Conservation (phyloP, 75 land plant genomes). For the Picea sitchensis region DNA sequence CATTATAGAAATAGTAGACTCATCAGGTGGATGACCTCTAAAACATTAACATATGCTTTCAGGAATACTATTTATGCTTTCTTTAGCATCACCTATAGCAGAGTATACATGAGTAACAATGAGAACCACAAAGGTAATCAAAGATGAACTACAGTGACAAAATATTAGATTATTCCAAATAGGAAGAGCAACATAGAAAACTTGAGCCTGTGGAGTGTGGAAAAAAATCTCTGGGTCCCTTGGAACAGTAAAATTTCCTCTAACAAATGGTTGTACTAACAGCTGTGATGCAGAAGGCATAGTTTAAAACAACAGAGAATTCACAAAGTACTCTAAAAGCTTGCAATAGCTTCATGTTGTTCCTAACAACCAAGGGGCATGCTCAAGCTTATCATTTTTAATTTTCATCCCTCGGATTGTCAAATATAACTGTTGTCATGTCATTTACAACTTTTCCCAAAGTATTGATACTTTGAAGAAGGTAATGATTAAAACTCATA, state of each 20-base stretch:
- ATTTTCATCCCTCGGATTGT: too few relatives aligned
- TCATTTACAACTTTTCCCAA: too few relatives aligned
- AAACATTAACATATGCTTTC: constrained; percentile 34
- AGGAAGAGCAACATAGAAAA: constrained; percentile 78
- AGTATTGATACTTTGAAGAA: too few relatives aligned
- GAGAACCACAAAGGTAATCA: constrained; percentile 65
- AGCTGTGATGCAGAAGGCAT: too few relatives aligned
- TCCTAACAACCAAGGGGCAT: too few relatives aligned
- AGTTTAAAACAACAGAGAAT: too few relatives aligned
- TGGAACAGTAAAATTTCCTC: constrained; percentile 58
- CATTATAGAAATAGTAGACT: constrained; percentile 68
- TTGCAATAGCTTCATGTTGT: too few relatives aligned
- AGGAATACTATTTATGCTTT: constrained; percentile 23
- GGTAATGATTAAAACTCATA: too few relatives aligned
- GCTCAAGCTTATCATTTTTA: too few relatives aligned
- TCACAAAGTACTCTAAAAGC: too few relatives aligned
- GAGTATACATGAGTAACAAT: constrained; percentile 71
- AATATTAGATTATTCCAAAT: constrained; percentile 90
- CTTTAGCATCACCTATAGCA: constrained; percentile 72
- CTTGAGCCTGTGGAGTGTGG: constrained; percentile 72
- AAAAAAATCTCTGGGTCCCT: constrained; percentile 82
- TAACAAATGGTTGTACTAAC: too few relatives aligned
- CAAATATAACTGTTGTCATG: too few relatives aligned
- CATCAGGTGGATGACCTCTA: constrained; percentile 76
- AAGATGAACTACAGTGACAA: constrained; percentile 55